Evolutionary conservation across 352 stramenopile species (phyloP), one percentile per base, ranked within the genome.

Genomic region (Phytophthora parvispora): DNA sequence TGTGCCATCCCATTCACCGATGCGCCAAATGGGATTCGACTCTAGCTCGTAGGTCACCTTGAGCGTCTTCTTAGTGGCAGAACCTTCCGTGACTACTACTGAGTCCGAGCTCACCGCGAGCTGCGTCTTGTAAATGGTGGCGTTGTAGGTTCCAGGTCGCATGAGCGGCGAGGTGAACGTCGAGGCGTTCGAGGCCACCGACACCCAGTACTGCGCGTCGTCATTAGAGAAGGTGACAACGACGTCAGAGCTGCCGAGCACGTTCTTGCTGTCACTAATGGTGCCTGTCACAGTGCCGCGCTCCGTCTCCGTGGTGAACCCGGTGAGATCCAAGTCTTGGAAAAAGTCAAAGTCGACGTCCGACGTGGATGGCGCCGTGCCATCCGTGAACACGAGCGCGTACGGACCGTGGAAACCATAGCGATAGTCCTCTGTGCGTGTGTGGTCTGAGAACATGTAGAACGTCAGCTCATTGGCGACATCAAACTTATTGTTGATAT

Each of bases 361-460:
- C 1, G 60, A 71, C 0, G 38, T 66, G 3, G 63, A 48, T 0
- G 80, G 77, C 4, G 64, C 48, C 0, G 54, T 47, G 25, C 78
- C 75, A 16, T 75, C 51, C 4, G 77, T 86, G 64, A 88, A 77
- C 27, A 81, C 65, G 25, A 88, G 45, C 22, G 77, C 69, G 57
- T 86, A 88, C 1, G 80, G 77, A 0, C 80, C 80, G 57, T 87
- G 80, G 48, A 87, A 85, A 34, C 77, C 74, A 36, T 80, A 86
- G 53, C 80, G 80, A 51, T 87, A 87, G 36, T 80, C 69, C 12
- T 87, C 80, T 0, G 75, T 79, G 29, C 72, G 77, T 20, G 80
- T 87, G 59, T 87, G 80, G 48, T 87, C 80, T 50, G 80, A 87
- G 52, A 81, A 80, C 72, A 87, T 80, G 69, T 85, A 87, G 66